Evolutionary conservation across 257 asterid genomes (phyloP).

Genomic region (Ophiorrhiza pumila): DNA sequence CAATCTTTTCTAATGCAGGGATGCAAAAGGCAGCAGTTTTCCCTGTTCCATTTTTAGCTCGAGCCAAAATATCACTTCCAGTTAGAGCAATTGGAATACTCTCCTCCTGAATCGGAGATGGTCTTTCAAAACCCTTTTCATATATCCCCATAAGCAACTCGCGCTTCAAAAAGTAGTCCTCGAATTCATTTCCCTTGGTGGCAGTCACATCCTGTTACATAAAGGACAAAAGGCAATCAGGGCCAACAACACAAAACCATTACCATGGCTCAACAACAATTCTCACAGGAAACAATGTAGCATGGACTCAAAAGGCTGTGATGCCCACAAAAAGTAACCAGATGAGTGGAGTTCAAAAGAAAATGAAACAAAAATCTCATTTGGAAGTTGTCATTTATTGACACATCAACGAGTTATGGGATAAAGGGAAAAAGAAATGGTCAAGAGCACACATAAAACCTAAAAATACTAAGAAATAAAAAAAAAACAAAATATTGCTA

Average conservation of each 20-base stretch:
- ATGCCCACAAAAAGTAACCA: neutral
- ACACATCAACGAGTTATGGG: neutral
- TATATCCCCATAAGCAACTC: constrained; percentile 95
- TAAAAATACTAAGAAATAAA: neutral
- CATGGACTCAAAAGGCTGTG: neutral
- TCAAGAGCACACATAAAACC: neutral
- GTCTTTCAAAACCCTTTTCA: constrained; percentile 93
- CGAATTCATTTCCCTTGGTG: constrained; percentile 86
- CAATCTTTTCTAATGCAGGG: constrained; percentile 87
- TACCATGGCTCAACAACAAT: neutral
- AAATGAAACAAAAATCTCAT: neutral
- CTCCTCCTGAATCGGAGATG: constrained; percentile 95
- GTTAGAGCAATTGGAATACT: constrained; percentile 92
- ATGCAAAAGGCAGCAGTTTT: constrained; percentile 93
- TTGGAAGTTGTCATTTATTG: neutral
- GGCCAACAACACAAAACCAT: neutral
- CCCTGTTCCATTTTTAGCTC: constrained; percentile 96
- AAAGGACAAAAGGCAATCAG: constrained; percentile 11
- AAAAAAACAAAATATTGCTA: neutral
- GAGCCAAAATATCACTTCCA: constrained; percentile 85
- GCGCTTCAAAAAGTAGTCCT: constrained; percentile 83
- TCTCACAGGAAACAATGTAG: neutral
- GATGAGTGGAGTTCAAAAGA: neutral
- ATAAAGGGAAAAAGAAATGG: neutral
- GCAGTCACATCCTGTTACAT: constrained; percentile 79